A percentile compares a stretch with the other conserved stretches of the same genome.
Conservation (phyloP, 2,329 filamentous ascomycete species). For the Trichoderma sp. region DNA sequence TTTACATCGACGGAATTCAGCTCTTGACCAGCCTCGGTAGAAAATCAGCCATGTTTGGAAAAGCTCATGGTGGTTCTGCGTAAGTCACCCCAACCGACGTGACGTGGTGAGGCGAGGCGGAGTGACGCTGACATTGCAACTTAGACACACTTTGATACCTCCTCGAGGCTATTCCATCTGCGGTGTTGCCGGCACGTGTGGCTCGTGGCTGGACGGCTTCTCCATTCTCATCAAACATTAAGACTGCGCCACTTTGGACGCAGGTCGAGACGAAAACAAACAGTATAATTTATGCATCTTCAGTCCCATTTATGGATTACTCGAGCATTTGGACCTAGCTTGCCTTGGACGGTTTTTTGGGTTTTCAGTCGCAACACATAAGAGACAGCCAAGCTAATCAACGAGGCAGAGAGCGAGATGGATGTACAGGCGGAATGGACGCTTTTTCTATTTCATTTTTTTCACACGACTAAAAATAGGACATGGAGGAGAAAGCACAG, state of each 20-base stretch:
- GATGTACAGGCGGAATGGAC: neutral
- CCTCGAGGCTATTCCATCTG: constrained; percentile 86
- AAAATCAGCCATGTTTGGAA: constrained; percentile 81
- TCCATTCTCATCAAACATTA: constrained; percentile 62
- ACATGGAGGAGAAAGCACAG: neutral
- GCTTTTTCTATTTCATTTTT: neutral
- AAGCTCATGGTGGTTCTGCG: constrained; percentile 74
- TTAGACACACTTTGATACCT: constrained; percentile 81
- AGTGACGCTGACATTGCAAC: constrained; percentile 24
- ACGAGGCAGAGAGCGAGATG: neutral
- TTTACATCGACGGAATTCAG: constrained; percentile 85
- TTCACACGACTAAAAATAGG: neutral
- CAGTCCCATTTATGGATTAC: constrained; percentile 14
- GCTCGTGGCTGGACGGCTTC: constrained; percentile 79
- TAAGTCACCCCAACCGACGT: constrained; percentile 49
- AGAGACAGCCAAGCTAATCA: neutral
- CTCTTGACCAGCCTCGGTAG: constrained; percentile 86
- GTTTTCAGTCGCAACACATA: constrained; percentile 5
- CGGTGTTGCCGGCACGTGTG: constrained; percentile 80
- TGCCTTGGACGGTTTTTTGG: constrained; percentile 12
- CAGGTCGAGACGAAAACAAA: neutral
- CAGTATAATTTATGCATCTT: neutral
- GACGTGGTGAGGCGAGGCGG: neutral
- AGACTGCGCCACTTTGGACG: constrained; percentile 9
- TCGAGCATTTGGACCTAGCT: constrained; percentile 14